A percentile compares a stretch with the other conserved stretches of the same genome.
These are phyloP conservation scores for Lasiosphaeria ovina DNA, from an alignment of 495 filamentous ascomycete species.

Conservation along the genomic window DNA sequence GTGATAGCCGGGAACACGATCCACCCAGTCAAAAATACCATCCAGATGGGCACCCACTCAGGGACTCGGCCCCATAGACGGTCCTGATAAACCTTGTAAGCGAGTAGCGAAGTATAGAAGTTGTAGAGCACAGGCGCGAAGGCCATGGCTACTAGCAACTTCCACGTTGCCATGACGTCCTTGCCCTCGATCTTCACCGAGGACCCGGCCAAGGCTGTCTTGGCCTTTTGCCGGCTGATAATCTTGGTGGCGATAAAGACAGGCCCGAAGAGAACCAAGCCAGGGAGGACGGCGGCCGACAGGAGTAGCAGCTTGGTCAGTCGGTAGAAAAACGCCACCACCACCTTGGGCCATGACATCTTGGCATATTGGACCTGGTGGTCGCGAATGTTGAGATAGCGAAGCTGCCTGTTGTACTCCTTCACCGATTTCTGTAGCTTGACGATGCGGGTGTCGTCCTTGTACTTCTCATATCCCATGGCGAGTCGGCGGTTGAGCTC, in stretches of 20 bases:
- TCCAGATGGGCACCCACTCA: constrained; percentile 75
- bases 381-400: constrained; percentile 81
- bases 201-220: constrained; percentile 85
- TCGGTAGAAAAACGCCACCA: constrained; percentile 77
- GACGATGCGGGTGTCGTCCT: constrained; percentile 83
- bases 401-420: constrained; percentile 85
- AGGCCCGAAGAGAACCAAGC: constrained; percentile 80
- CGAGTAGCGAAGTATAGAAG: constrained; percentile 70
- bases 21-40: constrained; percentile 68
- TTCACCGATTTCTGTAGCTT: constrained; percentile 74
- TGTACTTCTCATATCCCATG: constrained; percentile 88
- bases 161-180: constrained; percentile 99
- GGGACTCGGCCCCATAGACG: constrained; percentile 77
- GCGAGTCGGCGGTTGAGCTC: constrained; percentile 94
- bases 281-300: constrained; percentile 79
- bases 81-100: constrained; percentile 76
- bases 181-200: constrained; percentile 90
- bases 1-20: constrained; percentile 84
- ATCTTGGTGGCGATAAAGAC: constrained; percentile 88
- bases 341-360: constrained; percentile 70
- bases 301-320: constrained; percentile 72
- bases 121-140: constrained; percentile 86
- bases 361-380: constrained; percentile 94
- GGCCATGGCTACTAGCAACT: constrained; percentile 85
- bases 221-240: constrained; percentile 88